A percentile compares a stretch with the other conserved stretches of the same genome.
Conservation (phyloP, 2,329 filamentous ascomycete species). For the Xylaria sp. region DNA sequence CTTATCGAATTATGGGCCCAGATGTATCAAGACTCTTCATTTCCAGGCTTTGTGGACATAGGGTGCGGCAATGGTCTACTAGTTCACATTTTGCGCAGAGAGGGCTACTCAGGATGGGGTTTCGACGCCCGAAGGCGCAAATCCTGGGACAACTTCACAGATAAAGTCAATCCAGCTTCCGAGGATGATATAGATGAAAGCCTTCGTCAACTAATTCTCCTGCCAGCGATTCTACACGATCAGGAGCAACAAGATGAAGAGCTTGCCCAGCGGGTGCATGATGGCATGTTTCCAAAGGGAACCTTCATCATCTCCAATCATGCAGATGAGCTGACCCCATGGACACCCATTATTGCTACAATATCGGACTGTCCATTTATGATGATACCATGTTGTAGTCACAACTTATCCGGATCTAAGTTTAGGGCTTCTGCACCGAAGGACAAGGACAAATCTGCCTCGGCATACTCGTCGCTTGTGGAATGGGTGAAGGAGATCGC, state of each 20-base stretch:
- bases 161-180: conserved; percentile 30
- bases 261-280: conserved; percentile 54
- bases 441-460: conserved; percentile 63
- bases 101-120: conserved; percentile 88
- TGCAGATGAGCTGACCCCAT: conserved; percentile 93
- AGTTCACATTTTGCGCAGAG: conserved; percentile 80
- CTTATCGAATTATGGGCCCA: conserved; percentile 89
- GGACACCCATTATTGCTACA: conserved; percentile 89
- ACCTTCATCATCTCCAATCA: conserved; percentile 98
- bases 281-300: conserved; percentile 74
- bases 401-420: conserved; percentile 79
- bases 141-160: conserved; percentile 79
- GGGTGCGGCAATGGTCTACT: conserved; percentile 95
- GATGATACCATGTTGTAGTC: conserved; percentile 94
- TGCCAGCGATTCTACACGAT: conserved; percentile 57
- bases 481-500: conserved; percentile 79
- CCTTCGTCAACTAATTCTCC: conserved; percentile 61
- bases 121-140: conserved; percentile 90
- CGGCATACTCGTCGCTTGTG: conserved; percentile 85
- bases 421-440: conserved; percentile 74
- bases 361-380: conserved; percentile 84
- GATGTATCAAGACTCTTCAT: conserved; percentile 74
- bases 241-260: conserved; percentile 34
- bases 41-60: conserved; percentile 94
- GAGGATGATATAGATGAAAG: conserved; percentile 42